Percentiles rank a stretch among this genome's conserved stretches.
Conservation (phyloP, 1,139 yeast genomes). For the Magnusiomyces suaveolens region DNA sequence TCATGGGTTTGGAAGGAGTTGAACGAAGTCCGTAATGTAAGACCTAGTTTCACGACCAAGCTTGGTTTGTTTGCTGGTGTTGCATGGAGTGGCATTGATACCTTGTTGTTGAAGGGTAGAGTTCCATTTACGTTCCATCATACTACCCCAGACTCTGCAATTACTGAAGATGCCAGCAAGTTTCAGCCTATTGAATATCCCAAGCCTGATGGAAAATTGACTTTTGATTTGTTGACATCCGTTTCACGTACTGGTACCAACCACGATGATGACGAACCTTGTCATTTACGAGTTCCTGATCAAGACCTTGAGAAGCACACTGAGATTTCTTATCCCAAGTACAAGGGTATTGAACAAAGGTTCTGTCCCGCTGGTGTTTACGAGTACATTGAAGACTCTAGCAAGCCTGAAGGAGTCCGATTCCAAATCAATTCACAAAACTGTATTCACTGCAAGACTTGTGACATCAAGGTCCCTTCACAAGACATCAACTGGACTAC, state of each 20-base stretch:
- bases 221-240: constrained; percentile 84
- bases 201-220: constrained; percentile 82
- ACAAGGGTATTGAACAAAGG: constrained; percentile 75
- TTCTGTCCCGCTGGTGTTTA: constrained; percentile 99
- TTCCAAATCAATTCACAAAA: constrained; percentile 93
- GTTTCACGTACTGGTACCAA: constrained; percentile 93
- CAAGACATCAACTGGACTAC: constrained; percentile 93
- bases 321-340: constrained; percentile 56
- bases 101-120: constrained; percentile 63
- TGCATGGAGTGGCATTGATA: constrained; percentile 73
- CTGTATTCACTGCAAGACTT: constrained; percentile 97
- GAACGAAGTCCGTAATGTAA: constrained; percentile 70
- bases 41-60: constrained; percentile 76
- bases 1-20: constrained; percentile 87
- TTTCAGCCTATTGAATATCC: constrained; percentile 74
- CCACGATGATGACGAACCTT: constrained; percentile 88
- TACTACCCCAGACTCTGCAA: constrained; percentile 58
- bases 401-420: constrained; percentile 51
- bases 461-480: constrained; percentile 94
- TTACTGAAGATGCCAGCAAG: constrained; percentile 57
- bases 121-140: constrained; percentile 84
- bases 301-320: constrained; percentile 67
- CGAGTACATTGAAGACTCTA: constrained; percentile 71
- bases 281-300: constrained; percentile 68
- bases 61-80: constrained; percentile 73